phyloP scores from a whole-genome alignment of 371 early-diverging fungal species.

The Sporodiniella umbellata region DNA sequence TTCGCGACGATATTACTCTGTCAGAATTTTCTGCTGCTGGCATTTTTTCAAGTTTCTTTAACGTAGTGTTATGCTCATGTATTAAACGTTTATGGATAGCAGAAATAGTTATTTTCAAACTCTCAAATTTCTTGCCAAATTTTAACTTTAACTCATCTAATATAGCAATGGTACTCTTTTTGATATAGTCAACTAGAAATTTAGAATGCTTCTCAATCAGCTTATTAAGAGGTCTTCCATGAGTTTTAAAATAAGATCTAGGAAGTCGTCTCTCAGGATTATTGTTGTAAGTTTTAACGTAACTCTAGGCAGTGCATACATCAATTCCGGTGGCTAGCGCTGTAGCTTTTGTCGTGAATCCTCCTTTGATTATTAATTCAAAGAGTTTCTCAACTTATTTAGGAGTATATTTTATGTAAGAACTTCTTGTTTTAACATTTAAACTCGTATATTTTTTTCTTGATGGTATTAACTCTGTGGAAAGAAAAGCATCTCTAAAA shows the following conservation, averaged over 20 bases:
- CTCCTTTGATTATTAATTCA: constrained; percentile 21
- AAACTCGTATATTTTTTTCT: constrained; percentile 17
- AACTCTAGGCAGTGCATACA: constrained; percentile 20
- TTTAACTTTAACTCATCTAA: constrained; percentile 1
- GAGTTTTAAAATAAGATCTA: constrained; percentile 17
- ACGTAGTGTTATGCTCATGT: constrained; percentile 16
- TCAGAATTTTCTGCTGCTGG: constrained; percentile 20
- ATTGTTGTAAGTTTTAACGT: constrained; percentile 20
- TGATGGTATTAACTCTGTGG: constrained; percentile 16
- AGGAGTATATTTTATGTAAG: constrained; percentile 15
- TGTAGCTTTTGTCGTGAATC: constrained; percentile 17
- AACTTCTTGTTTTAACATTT: constrained; percentile 20
- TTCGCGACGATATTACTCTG: constrained; percentile 4
- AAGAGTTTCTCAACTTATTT: constrained; percentile 21
- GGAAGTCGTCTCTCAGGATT: constrained; percentile 19
- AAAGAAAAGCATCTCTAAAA: constrained; percentile 21
- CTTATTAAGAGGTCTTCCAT: constrained; percentile 13
- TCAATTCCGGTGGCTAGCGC: constrained; percentile 19
- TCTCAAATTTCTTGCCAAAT: neutral
- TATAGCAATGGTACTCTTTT: constrained; percentile 10
- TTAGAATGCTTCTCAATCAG: constrained; percentile 20
- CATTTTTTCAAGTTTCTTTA: constrained; percentile 20
- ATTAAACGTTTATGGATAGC: constrained; percentile 12
- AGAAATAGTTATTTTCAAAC: neutral
- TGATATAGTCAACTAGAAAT: constrained; percentile 16